phyloP scores from a whole-genome alignment of 208 protist species.

The Leishmania arabica region DNA sequence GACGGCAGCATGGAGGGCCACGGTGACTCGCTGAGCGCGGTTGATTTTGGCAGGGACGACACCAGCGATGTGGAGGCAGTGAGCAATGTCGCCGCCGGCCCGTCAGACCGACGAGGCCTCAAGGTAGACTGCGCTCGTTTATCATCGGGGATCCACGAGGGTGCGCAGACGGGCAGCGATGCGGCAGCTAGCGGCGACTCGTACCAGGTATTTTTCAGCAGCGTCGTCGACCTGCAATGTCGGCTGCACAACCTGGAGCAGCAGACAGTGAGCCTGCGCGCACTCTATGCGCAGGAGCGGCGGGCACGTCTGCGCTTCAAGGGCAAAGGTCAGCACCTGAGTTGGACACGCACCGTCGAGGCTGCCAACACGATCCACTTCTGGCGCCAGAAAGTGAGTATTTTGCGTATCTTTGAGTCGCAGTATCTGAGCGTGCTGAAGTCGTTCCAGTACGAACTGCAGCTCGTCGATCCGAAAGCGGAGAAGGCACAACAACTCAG shows the following conservation, averaged over 20 bases:
- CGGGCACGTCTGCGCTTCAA: slow-evolving; percentile 16
- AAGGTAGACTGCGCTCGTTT: background rate
- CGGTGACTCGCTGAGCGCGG: background rate
- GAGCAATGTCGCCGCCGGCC: background rate
- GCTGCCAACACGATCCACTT: slow-evolving; percentile 36
- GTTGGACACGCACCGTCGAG: slow-evolving; percentile 33
- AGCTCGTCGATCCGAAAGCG: slow-evolving; percentile 3
- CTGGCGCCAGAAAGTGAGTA: slow-evolving; percentile 27
- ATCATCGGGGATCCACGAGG: background rate
- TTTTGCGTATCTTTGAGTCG: slow-evolving; percentile 24
- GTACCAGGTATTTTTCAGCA: slow-evolving; percentile 20
- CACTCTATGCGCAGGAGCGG: slow-evolving; percentile 21
- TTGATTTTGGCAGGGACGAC: background rate
- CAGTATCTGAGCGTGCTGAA: slow-evolving; percentile 15
- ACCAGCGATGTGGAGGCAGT: background rate
- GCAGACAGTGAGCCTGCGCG: slow-evolving; percentile 7
- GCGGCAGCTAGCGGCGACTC: background rate
- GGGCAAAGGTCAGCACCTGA: slow-evolving; percentile 24
- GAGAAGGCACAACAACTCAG: background rate
- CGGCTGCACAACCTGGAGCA: slow-evolving; percentile 14
- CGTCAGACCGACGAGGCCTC: background rate
- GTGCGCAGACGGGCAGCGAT: background rate
- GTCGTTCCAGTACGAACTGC: slow-evolving; percentile 7
- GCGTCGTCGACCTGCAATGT: slow-evolving; percentile 12
- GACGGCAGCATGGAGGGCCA: slow-evolving; percentile 4